phyloP scores from a whole-genome alignment of 768 basidiomycete genomes.

The Mycena floridula region DNA sequence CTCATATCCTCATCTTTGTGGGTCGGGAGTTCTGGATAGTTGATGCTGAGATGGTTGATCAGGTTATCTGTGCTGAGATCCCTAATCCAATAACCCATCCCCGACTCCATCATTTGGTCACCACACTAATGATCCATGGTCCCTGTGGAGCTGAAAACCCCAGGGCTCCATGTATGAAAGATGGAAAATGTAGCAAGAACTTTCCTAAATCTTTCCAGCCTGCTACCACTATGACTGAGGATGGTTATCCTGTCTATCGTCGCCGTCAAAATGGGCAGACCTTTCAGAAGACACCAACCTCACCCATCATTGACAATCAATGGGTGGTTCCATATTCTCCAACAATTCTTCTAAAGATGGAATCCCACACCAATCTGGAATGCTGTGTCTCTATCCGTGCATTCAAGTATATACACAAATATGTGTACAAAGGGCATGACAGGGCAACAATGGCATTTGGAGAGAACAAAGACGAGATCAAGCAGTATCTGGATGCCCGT shows the following conservation, averaged over 20 bases:
- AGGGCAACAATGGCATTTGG: not conserved
- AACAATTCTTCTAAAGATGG: not conserved
- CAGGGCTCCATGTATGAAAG: not conserved
- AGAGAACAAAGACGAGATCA: slow-evolving; percentile 14
- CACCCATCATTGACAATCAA: not conserved
- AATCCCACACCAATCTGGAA: not conserved
- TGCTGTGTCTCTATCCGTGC: not conserved
- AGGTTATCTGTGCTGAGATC: slow-evolving; percentile 28
- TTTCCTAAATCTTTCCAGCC: not conserved
- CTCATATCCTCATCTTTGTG: slow-evolving; percentile 41
- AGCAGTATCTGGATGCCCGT: not conserved
- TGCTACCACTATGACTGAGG: not conserved
- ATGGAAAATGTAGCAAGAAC: not conserved
- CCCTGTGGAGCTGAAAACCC: not conserved
- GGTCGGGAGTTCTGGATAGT: slow-evolving; percentile 20
- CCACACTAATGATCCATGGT: not conserved
- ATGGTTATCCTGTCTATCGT: not conserved
- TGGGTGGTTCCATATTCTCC: not conserved
- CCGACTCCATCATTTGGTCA: slow-evolving; percentile 11
- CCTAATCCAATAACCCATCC: slow-evolving; percentile 32
- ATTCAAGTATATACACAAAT: not conserved
- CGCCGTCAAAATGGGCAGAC: not conserved
- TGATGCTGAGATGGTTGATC: slow-evolving; percentile 30
- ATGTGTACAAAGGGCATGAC: not conserved
- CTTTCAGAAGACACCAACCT: not conserved